Conservation (phyloP, 2,329 filamentous ascomycete species). For the Fusarium humuli region DNA sequence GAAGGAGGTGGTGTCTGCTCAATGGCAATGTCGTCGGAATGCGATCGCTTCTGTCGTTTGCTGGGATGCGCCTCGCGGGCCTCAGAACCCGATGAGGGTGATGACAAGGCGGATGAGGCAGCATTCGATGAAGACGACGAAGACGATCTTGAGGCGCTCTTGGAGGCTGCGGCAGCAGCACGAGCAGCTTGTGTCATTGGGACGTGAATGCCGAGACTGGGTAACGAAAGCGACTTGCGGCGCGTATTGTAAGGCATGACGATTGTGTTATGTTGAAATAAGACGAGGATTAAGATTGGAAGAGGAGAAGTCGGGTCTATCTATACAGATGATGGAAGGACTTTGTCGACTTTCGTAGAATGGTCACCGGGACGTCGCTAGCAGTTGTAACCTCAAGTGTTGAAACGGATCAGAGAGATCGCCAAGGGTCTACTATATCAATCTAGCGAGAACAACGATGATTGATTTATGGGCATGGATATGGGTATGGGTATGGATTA, state of each 20-base stretch:
- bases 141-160: slow-evolving; percentile 51
- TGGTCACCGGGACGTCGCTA: slow-evolving; percentile 34
- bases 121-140: slow-evolving; percentile 46
- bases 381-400: slow-evolving; percentile 34
- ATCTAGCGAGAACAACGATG: slow-evolving; percentile 31
- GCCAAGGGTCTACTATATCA: slow-evolving; percentile 26
- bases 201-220: slow-evolving; percentile 91
- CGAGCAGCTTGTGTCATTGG: slow-evolving; percentile 73
- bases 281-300: slow-evolving; percentile 12
- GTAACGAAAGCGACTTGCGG: slow-evolving; percentile 93
- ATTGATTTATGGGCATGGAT: slow-evolving; percentile 23
- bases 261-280: slow-evolving; percentile 24
- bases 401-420: slow-evolving; percentile 35
- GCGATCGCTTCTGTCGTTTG: slow-evolving; percentile 84
- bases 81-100: slow-evolving; percentile 48
- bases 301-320: slow-evolving; percentile 27
- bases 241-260: slow-evolving; percentile 95
- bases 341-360: slow-evolving; percentile 34
- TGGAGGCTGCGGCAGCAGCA: slow-evolving; percentile 62
- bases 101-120: slow-evolving; percentile 48
- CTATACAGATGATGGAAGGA: slow-evolving; percentile 17
- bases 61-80: slow-evolving; percentile 55
- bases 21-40: slow-evolving; percentile 82
- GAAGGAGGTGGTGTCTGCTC: slow-evolving; percentile 76
- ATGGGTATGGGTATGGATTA: slow-evolving; percentile 4